A percentile compares a stretch with the other conserved stretches of the same genome.
Conservation (phyloP, 305 asterid species). For the Fraxinus sp. region DNA sequence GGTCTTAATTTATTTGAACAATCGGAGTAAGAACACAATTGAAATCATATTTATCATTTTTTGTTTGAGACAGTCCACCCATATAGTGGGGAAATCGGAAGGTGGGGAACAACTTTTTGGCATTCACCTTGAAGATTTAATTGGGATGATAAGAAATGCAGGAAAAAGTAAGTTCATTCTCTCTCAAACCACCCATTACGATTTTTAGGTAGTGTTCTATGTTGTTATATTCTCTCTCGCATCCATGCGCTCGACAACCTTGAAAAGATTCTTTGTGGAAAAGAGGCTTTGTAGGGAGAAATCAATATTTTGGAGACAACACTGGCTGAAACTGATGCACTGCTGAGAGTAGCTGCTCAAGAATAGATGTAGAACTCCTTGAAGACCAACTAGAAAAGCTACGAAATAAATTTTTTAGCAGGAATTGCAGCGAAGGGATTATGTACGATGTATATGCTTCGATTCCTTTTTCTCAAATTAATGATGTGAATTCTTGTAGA, state of each 20-base stretch:
- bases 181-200: slow-evolving; percentile 9
- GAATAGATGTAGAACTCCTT: slow-evolving; percentile 65
- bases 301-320: too few relatives aligned
- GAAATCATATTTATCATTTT: slow-evolving; percentile 31
- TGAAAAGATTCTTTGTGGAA: slow-evolving; percentile 59
- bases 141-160: slow-evolving; percentile 82
- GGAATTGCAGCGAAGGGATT: slow-evolving; percentile 38
- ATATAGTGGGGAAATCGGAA: slow-evolving; percentile 24
- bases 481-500: slow-evolving; percentile 37
- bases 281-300: slow-evolving; percentile 38
- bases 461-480: slow-evolving; percentile 38
- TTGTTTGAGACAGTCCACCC: slow-evolving; percentile 50
- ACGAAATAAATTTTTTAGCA: slow-evolving; percentile 48
- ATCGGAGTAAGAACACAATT: slow-evolving; percentile 3
- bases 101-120: slow-evolving; percentile 49
- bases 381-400: slow-evolving; percentile 74
- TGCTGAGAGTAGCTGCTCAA: slow-evolving; percentile 77
- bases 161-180: slow-evolving; percentile 62
- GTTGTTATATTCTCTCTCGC: slow-evolving; percentile 40
- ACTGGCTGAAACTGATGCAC: slow-evolving; percentile 58
- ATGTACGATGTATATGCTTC: slow-evolving; percentile 32
- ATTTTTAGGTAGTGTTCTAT: slow-evolving; percentile 7
- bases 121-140: slow-evolving; percentile 58
- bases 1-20: slow-evolving; percentile 15
- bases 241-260: slow-evolving; percentile 69